Conservation (phyloP, 352 stramenopile genomes). For the Phytophthora vignae region DNA sequence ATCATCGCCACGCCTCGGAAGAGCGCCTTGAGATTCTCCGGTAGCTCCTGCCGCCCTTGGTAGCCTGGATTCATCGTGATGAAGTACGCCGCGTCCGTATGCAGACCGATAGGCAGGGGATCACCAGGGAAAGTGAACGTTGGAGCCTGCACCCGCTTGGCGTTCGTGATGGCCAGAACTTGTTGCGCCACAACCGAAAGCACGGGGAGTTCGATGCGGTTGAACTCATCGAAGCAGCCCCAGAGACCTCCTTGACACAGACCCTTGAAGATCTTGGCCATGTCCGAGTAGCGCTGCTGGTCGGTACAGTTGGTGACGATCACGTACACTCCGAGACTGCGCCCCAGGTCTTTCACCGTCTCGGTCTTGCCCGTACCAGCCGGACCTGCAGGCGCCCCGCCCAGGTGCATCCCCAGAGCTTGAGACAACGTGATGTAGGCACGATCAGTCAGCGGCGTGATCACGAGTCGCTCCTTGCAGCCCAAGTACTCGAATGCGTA, state of each 20-base stretch:
- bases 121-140: conserved; percentile 79
- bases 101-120: conserved; percentile 60
- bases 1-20: conserved; percentile 98
- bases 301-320: conserved; percentile 95
- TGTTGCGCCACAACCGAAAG: conserved; percentile 94
- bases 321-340: conserved; percentile 91
- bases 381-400: conserved; percentile 84
- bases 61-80: conserved; percentile 97
- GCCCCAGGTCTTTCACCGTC: conserved; percentile 91
- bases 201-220: conserved; percentile 93
- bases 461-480: conserved; percentile 90
- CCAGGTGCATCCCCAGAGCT: conserved; percentile 90
- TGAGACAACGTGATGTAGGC: conserved; percentile 93
- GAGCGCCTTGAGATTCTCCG: conserved; percentile 93
- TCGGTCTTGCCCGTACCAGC: conserved; percentile 94
- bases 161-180: conserved; percentile 88
- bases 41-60: conserved; percentile 91
- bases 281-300: conserved; percentile 91
- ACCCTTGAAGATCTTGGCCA: conserved; percentile 94
- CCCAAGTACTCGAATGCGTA: conserved; percentile 95
- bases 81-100: conserved; percentile 80
- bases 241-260: conserved; percentile 92
- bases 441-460: conserved; percentile 92
- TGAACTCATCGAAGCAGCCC: conserved; percentile 95
- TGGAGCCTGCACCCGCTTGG: conserved; percentile 58